Evolutionary conservation across 345 rosid species (phyloP).

Genomic region (Isatis tinctoria): DNA sequence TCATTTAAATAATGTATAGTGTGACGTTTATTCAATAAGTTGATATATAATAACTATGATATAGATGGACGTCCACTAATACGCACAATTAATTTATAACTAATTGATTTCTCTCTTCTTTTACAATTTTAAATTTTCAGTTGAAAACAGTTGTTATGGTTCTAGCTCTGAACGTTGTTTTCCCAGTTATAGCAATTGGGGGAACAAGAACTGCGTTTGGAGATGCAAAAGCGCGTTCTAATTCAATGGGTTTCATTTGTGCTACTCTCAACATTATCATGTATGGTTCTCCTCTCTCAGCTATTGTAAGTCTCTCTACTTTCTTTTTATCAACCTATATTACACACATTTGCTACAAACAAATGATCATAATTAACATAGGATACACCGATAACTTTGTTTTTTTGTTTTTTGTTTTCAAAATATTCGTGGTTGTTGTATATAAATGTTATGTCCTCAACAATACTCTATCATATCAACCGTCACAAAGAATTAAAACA

Average conservation of each 20-base stretch:
- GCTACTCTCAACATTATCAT: constrained; percentile 61
- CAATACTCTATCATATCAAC: not conserved
- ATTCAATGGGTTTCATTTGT: constrained; percentile 54
- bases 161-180: constrained; percentile 45
- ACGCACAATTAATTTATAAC: constrained; percentile 2
- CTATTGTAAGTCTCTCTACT: constrained; percentile 44
- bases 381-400: not conserved
- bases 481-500: not conserved
- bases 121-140: constrained; percentile 22
- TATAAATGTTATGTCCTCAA: not conserved
- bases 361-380: not conserved
- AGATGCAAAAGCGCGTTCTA: constrained; percentile 47
- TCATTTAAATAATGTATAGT: not conserved
- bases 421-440: not conserved
- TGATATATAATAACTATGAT: not conserved
- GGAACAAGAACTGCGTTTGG: constrained; percentile 41
- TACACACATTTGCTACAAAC: not conserved
- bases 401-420: not conserved
- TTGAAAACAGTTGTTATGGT: constrained; percentile 39
- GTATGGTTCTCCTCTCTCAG: constrained; percentile 85
- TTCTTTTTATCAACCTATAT: not conserved
- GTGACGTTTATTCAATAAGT: not conserved
- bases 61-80: not conserved
- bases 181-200: constrained; percentile 41
- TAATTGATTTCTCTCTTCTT: not conserved